Conservation (phyloP, 257 asterid genomes). For the Cynanchum wilfordii region DNA sequence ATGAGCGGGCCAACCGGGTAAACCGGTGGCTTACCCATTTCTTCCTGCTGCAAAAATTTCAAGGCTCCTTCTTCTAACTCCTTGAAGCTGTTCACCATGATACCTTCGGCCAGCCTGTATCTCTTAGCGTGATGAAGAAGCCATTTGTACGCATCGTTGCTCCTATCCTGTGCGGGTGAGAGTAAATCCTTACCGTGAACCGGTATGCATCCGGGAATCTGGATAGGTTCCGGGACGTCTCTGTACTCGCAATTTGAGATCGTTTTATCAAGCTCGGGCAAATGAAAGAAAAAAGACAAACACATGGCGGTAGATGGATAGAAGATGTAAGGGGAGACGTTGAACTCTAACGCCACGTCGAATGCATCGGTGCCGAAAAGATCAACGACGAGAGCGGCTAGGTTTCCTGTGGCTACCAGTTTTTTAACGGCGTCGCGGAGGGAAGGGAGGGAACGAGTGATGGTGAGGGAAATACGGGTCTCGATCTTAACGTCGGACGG, state of each 20-base stretch:
- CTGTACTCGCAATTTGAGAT: slow-evolving; percentile 38
- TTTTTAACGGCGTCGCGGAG: slow-evolving; percentile 30
- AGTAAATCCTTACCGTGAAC: slow-evolving; percentile 51
- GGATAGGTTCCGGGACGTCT: slow-evolving; percentile 44
- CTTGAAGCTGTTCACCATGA: slow-evolving; percentile 46
- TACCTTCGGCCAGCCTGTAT: slow-evolving; percentile 56
- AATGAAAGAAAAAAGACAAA: slow-evolving; percentile 40
- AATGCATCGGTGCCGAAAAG: slow-evolving; percentile 72
- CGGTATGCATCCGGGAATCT: slow-evolving; percentile 61
- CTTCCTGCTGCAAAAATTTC: slow-evolving; percentile 20
- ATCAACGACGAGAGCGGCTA: slow-evolving; percentile 62
- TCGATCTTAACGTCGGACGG: slow-evolving; percentile 41
- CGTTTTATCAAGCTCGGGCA: slow-evolving; percentile 46
- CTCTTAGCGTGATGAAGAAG: slow-evolving; percentile 40
- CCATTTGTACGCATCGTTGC: slow-evolving; percentile 55
- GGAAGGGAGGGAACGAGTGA: slow-evolving; percentile 53
- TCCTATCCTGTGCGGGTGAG: slow-evolving; percentile 59
- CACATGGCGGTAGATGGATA: slow-evolving; percentile 55
- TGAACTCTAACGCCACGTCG: slow-evolving; percentile 45
- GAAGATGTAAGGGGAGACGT: slow-evolving; percentile 44
- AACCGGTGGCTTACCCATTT: slow-evolving; percentile 38
- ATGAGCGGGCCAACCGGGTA: slow-evolving; percentile 66
- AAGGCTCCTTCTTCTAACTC: slow-evolving; percentile 61
- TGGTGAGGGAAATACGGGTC: slow-evolving; percentile 49
- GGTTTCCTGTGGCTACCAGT: slow-evolving; percentile 8